phyloP scores from a whole-genome alignment of 2,329 filamentous ascomycete species.

The Trichocomaceae sp. region DNA sequence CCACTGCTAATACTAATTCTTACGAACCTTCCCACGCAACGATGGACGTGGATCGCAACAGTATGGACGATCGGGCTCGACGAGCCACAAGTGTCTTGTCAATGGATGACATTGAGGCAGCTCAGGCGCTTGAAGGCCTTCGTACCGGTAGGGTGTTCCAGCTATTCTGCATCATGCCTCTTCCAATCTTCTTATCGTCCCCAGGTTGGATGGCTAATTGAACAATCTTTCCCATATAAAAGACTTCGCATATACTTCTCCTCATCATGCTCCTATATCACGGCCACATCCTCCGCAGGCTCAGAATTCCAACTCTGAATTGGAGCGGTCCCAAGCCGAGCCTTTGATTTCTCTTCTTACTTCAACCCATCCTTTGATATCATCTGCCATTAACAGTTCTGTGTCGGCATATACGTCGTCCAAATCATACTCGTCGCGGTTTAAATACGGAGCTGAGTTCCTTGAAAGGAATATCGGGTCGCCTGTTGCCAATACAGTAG shows the following conservation, averaged over 20 bases:
- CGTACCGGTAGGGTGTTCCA: slow-evolving; percentile 53
- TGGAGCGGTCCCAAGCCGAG: slow-evolving; percentile 54
- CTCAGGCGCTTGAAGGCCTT: slow-evolving; percentile 68
- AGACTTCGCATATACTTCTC: slow-evolving; percentile 10
- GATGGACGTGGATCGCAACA: slow-evolving; percentile 35
- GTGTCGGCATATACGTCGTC: slow-evolving; percentile 78
- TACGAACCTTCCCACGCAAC: slow-evolving; percentile 23
- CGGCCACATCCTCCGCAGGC: slow-evolving; percentile 13
- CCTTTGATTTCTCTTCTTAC: slow-evolving; percentile 81
- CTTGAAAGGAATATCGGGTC: slow-evolving; percentile 78
- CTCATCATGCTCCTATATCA: slow-evolving; percentile 3
- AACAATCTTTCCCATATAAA: slow-evolving; percentile 8
- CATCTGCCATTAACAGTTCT: slow-evolving; percentile 75
- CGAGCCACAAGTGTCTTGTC: slow-evolving; percentile 43
- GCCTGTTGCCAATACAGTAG: slow-evolving; percentile 79
- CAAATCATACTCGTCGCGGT: slow-evolving; percentile 83
- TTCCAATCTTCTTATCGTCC: neutral
- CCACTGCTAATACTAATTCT: slow-evolving; percentile 3
- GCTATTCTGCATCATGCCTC: neutral
- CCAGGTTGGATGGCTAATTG: neutral
- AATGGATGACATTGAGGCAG: slow-evolving; percentile 52
- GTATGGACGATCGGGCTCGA: slow-evolving; percentile 35
- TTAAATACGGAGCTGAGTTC: slow-evolving; percentile 84
- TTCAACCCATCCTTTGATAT: slow-evolving; percentile 78
- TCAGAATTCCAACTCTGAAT: neutral